Conservation (phyloP, 345 rosid genomes). For the Linum tenue region DNA sequence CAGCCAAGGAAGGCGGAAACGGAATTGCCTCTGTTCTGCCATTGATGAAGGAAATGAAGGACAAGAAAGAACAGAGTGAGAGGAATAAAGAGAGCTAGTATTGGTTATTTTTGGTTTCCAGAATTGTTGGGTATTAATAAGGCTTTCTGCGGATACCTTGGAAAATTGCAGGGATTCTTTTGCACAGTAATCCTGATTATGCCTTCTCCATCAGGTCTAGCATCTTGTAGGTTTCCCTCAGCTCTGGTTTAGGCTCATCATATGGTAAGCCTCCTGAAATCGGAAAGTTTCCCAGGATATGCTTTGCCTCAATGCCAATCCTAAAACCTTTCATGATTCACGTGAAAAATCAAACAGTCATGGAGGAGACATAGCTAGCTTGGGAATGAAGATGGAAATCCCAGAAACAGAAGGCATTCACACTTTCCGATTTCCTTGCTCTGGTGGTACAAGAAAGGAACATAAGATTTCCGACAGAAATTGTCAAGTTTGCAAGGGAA, state of each 20-base stretch:
- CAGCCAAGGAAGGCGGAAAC: constrained; percentile 58
- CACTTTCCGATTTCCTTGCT: constrained; percentile 1
- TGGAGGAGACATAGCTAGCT: no score
- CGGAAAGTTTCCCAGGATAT: constrained; percentile 14
- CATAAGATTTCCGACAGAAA: constrained; percentile 3
- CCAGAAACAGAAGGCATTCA: neutral
- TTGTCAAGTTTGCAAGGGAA: constrained; percentile 11
- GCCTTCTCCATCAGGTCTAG: constrained; percentile 32
- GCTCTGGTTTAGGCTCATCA: neutral
- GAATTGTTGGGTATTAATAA: constrained; percentile 16
- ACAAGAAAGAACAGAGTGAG: neutral
- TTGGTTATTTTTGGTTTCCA: neutral
- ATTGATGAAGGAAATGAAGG: constrained; percentile 14
- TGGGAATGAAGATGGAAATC: no score
- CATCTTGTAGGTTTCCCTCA: constrained; percentile 21
- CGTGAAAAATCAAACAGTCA: no score
- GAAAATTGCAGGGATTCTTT: constrained; percentile 20
- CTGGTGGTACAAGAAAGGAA: constrained; percentile 34
- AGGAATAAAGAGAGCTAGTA: neutral
- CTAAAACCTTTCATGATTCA: no score
- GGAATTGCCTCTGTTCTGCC: constrained; percentile 41
- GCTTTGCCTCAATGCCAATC: constrained; percentile 10
- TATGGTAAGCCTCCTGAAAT: neutral
- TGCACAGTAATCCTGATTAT: constrained; percentile 5
- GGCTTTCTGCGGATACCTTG: constrained; percentile 25